phyloP scores from a whole-genome alignment of 208 protist species.

The Leishmania arabica region DNA sequence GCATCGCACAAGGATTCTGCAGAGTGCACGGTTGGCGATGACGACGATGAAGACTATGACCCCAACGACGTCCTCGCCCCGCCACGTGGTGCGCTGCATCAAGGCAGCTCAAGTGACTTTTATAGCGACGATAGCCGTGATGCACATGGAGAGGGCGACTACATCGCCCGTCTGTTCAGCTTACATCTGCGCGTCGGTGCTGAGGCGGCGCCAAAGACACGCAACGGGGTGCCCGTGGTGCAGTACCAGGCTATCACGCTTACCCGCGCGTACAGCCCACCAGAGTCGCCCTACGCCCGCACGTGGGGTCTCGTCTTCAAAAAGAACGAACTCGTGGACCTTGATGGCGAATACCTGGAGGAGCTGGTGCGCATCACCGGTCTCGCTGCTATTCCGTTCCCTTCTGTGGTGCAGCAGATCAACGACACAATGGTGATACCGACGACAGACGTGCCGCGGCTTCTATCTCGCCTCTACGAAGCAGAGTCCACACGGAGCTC shows the following conservation, averaged over 20 bases:
- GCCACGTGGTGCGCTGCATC: background rate
- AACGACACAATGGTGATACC: conserved; percentile 26
- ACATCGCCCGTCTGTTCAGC: background rate
- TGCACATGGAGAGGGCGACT: background rate
- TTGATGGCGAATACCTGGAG: background rate
- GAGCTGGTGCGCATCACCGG: background rate
- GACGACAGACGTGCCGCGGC: conserved; percentile 6
- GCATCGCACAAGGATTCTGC: background rate
- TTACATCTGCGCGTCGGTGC: conserved; percentile 1
- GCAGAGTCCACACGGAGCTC: background rate
- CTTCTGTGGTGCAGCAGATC: conserved; percentile 26
- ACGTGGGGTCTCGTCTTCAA: conserved; percentile 26
- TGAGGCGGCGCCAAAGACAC: background rate
- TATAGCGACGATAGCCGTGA: background rate
- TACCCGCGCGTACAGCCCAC: background rate
- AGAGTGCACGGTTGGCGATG: conserved; percentile 26
- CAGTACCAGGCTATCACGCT: conserved; percentile 25
- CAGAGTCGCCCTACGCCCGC: background rate
- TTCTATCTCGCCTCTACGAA: conserved; percentile 3
- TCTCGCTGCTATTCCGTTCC: conserved; percentile 27
- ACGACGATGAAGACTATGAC: conserved; percentile 50
- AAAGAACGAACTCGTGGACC: conserved; percentile 16
- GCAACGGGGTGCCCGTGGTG: conserved; percentile 13
- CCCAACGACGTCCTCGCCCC: conserved; percentile 4
- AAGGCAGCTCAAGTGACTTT: background rate